Conservation (phyloP, 139 green algal genomes). For the Haematococcus lacustris region DNA sequence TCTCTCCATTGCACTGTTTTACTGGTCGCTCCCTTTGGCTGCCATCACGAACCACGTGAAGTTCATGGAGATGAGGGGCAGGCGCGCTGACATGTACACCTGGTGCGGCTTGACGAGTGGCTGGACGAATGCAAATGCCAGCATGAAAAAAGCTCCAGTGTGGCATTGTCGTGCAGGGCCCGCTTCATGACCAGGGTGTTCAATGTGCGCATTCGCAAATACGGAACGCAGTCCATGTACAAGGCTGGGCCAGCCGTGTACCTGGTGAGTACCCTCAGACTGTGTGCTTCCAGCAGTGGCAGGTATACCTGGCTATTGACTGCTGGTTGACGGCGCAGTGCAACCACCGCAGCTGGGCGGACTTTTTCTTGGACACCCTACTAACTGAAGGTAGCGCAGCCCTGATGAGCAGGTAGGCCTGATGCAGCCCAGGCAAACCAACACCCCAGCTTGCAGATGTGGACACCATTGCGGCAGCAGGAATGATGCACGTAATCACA, state of each 20-base stretch:
- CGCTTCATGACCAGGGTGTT: constrained; percentile 18
- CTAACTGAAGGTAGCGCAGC: constrained; percentile 65
- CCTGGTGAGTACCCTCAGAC: constrained; percentile 37
- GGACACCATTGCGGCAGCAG: too few relatives aligned
- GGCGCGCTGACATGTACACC: constrained; percentile 5
- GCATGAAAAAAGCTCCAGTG: too few relatives aligned
- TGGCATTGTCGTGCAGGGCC: too few relatives aligned
- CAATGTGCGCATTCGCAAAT: constrained; percentile 30
- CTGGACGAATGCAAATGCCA: too few relatives aligned
- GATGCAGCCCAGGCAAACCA: constrained; percentile 39
- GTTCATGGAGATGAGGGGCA: constrained; percentile 3
- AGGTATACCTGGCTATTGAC: background rate
- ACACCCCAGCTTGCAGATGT: too few relatives aligned
- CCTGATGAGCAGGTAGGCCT: constrained; percentile 61
- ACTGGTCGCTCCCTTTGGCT: constrained; percentile 13
- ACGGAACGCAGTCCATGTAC: constrained; percentile 42
- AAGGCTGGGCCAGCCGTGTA: constrained; percentile 41
- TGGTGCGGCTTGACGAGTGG: constrained; percentile 6
- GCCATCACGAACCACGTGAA: background rate
- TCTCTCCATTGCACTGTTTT: constrained; percentile 8
- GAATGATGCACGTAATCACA: too few relatives aligned
- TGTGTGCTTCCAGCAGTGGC: background rate
- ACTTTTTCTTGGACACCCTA: constrained; percentile 87
- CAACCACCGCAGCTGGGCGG: constrained; percentile 86
- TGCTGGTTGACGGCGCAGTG: constrained; percentile 33